Evolutionary conservation across 176 grass and related monocot species (phyloP), one percentile per base, ranked within the genome.

Genomic region (Zoysia japonica): DNA sequence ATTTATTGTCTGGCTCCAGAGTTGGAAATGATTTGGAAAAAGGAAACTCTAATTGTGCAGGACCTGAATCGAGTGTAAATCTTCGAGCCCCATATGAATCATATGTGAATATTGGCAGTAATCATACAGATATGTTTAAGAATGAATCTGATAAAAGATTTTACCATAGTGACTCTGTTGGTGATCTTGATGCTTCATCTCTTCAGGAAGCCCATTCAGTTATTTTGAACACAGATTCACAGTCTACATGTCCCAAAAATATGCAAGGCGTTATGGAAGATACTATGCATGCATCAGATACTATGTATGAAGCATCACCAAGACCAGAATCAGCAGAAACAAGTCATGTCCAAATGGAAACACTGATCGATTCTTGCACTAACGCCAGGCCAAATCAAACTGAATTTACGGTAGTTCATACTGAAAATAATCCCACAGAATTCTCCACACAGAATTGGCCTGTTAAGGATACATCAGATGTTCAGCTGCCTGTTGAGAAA

Each of bases 401-500:
- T 47, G 76, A 75, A 9, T 12, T 71, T 41, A 80, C 70, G 41
- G 47, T 76, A 6, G 61, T 48, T 65, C 7, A 63, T 19, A 54
- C 59, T 69, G 57, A 71, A 65, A 78, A 65, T 82, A 47, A 65
- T 39, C 46, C 69, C 62, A 64, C 19, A 69, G 78, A 74, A 67
- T 39, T 52, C 15, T 17, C 46, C 41, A 67, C 46, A 73, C 72
- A 88, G 40, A 78, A 55, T 64, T 53, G 37, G 13, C 43, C 54
- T 82, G 50, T 61, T 73, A 48, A 73, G 72, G 74, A 68, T 75
- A 61, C 53, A 51, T 52, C 61, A 65, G 74, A 80, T 66, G 41
- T 50, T 79, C 74, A 75, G 20, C 43, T 71, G 9, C 35, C 68
- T 82, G 61, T 74, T 84, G 81, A 74, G 19, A 75, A 65, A 63